phyloP scores from a whole-genome alignment of 345 rosid genomes.

The Ricinus communis region DNA sequence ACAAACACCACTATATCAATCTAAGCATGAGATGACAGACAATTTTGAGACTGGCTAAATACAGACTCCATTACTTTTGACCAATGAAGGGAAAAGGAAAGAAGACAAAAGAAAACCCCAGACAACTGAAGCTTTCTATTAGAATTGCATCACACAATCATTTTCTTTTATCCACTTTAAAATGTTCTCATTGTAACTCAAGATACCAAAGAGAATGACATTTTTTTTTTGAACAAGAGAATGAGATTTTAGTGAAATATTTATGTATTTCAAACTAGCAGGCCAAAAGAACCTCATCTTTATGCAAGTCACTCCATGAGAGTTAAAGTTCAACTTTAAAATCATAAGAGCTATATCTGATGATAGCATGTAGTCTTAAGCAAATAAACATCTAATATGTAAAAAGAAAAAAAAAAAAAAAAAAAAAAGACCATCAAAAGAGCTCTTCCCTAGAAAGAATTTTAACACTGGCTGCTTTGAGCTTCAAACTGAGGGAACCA shows the following conservation, averaged over 20 bases:
- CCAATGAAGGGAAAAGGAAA: neutral
- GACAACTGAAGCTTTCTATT: neutral
- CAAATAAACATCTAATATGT: too few species aligned
- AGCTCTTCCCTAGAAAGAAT: neutral
- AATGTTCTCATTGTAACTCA: neutral
- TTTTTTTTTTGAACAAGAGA: neutral
- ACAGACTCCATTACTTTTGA: neutral
- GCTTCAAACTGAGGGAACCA: neutral
- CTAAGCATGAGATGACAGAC: neutral
- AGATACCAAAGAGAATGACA: neutral
- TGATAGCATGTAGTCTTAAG: too few species aligned
- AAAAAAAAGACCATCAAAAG: too few species aligned
- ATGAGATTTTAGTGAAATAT: neutral
- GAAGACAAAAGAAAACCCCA: neutral
- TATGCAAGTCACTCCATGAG: neutral
- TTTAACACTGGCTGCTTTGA: conserved; percentile 5
- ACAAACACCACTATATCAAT: neutral
- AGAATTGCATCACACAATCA: neutral
- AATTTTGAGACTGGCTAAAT: neutral
- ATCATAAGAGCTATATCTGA: too few species aligned
- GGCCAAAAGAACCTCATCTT: neutral
- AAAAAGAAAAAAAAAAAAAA: too few species aligned
- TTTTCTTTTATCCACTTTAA: neutral
- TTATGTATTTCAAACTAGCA: neutral
- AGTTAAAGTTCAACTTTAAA: neutral